These are phyloP conservation scores for Wickerhamomyces subpelliculosus DNA, from an alignment of 805 yeast genomes.

Conservation along the genomic window DNA sequence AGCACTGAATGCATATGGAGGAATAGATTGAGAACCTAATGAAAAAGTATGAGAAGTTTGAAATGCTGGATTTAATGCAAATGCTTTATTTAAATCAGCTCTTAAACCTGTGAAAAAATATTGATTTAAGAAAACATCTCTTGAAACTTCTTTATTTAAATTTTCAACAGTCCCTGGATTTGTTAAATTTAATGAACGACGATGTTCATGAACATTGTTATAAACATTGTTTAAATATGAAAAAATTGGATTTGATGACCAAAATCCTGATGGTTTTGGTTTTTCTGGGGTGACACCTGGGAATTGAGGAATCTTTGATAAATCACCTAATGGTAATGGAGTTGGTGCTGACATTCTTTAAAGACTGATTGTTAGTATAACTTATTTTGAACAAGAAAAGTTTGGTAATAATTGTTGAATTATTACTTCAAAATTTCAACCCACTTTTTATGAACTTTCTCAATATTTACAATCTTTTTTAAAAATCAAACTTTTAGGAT, in stretches of 20 bases:
- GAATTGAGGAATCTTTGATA: slow-evolving; percentile 54
- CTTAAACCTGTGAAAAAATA: slow-evolving; percentile 92
- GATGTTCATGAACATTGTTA: slow-evolving; percentile 64
- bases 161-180: slow-evolving; percentile 96
- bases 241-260: slow-evolving; percentile 81
- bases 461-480: background rate
- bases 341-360: slow-evolving; percentile 25
- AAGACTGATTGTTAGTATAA: background rate
- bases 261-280: slow-evolving; percentile 50
- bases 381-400: too few relatives aligned
- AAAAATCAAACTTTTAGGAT: background rate
- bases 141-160: slow-evolving; percentile 85
- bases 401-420: background rate
- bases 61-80: slow-evolving; percentile 87
- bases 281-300: slow-evolving; percentile 50
- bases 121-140: slow-evolving; percentile 87
- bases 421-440: background rate
- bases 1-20: slow-evolving; percentile 88
- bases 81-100: slow-evolving; percentile 92
- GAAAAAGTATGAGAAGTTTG: slow-evolving; percentile 93
- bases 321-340: slow-evolving; percentile 50
- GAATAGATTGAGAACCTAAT: slow-evolving; percentile 77
- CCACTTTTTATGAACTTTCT: background rate
- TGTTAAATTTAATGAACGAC: slow-evolving; percentile 71
- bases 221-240: slow-evolving; percentile 74